Evolutionary conservation across 495 filamentous ascomycete genomes (phyloP), one percentile per base, ranked within the genome.

Genomic region (Podospora tetraspora): DNA sequence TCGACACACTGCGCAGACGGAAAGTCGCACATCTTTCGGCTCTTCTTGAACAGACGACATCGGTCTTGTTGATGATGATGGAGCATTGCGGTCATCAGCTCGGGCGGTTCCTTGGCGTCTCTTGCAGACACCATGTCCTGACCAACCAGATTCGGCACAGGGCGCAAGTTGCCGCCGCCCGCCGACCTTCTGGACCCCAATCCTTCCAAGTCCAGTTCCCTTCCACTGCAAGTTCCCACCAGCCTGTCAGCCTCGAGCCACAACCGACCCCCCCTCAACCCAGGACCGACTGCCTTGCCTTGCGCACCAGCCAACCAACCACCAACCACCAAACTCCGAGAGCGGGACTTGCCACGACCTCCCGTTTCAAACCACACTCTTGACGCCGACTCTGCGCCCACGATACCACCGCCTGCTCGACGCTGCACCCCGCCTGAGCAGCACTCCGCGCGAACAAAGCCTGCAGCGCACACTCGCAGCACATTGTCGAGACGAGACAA

Each of bases 281-380:
- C 65, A 32, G 52, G 52, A 52, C 19, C 37, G 63, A 63, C 25
- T 63, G 62, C 63, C 62, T 65, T 57, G 52, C 68, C 72, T 68
- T 72, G 69, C 69, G 66, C 67, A 67, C 74, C 72, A 71, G 72
- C 74, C 72, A 76, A 69, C 74, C 74, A 75, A 52, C 43, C 67
- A 69, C 75, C 73, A 72, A 75, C 75, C 73, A 77, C 71, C 75
- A 74, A 73, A 66, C 68, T 74, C 73, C 69, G 72, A 73, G 73
- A 73, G 67, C 69, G 75, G 75, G 69, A 67, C 68, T 72, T 70
- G 69, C 73, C 75, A 74, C 71, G 66, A 74, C 72, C 59, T 59
- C 58, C 66, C 69, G 60, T 73, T 75, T 75, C 75, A 72, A 77
- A 74, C 69, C 70, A 67, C 66, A 71, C 69, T 71, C 73, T 69